Base-by-base conservation (phyloP, 2,329 filamentous ascomycete species). In the Scedosporium aurantiacum region DNA sequence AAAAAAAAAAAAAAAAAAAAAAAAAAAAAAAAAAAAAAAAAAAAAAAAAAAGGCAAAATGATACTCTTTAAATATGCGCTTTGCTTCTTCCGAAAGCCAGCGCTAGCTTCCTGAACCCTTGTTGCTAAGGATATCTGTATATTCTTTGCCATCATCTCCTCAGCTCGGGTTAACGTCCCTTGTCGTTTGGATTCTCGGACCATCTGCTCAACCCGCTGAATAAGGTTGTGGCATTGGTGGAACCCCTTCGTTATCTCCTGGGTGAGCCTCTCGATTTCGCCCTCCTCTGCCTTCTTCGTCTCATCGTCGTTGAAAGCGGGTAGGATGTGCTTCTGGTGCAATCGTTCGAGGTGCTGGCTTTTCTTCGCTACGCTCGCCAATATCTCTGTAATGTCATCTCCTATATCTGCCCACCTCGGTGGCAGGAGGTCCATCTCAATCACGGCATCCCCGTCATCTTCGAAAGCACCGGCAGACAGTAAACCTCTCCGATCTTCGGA, bases 351-450 rank as follows among this genome's bases (percentile, higher is more conserved):
- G 68, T 86, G 86, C 68, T 90, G 86, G 66, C 91, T 89, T 75
- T 95, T 91, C 63, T 84, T 86, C 60, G 90, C 88, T 66, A 97
- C 90, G 62, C 89, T 85, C 64, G 84, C 82, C 8, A 99, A 82
- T 50, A 90, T 77, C 63, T 97, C 91, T 32, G 88, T 87, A 63
- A 99, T 91, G 71, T 97, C 91, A 71, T 97, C 94, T 69, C 92
- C 92, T 63, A 96, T 82, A 70, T 99, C 94, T 63, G 93, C 89
- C 94, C 94, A 99, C 63, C 94, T 87, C 60, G 94, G 94, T 25
- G 94, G 94, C 18, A 99, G 81, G 45, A 96, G 78, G 74, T 97
- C 93, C 94, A 99, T 97, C 78, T 99, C 94, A 69, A 99, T 97
- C 62, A 99, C 86, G 21, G 90, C 89, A 74, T 97, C 93, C 71